Percentiles rank a stretch among this genome's conserved stretches.
Conservation (phyloP, 495 filamentous ascomycete genomes). For the Neurospora hispaniola region DNA sequence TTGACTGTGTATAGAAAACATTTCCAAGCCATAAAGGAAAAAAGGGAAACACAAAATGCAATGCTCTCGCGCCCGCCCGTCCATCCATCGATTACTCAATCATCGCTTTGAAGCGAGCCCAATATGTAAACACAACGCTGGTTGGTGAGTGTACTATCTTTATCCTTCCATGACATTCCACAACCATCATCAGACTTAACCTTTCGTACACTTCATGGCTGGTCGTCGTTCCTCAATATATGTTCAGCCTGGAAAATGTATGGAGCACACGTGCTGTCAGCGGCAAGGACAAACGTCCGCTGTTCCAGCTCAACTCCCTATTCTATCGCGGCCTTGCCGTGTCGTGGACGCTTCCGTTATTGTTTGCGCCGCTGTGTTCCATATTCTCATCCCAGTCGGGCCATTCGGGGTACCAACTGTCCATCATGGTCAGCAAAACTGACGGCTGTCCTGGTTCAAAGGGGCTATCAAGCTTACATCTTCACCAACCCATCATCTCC, state of each 20-base stretch:
- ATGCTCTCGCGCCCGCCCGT: background rate
- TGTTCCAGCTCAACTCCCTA: background rate
- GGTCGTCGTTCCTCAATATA: background rate
- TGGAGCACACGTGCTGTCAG: background rate
- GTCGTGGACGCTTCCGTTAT: background rate
- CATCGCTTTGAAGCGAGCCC: background rate
- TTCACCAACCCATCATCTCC: slow-evolving; percentile 80
- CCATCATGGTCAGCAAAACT: background rate
- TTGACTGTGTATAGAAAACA: background rate
- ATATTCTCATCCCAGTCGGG: background rate
- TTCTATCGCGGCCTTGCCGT: background rate
- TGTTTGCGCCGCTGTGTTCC: background rate
- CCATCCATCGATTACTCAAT: background rate
- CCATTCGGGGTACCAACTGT: background rate
- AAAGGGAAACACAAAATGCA: background rate
- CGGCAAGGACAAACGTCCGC: background rate
- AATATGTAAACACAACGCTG: background rate
- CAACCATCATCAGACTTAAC: background rate
- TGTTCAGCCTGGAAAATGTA: background rate
- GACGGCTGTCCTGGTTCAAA: background rate
- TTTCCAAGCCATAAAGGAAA: background rate
- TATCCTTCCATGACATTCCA: background rate
- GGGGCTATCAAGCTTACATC: slow-evolving; percentile 50
- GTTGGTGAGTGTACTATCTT: background rate
- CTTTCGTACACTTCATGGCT: background rate